These are phyloP conservation scores for Phylloporus sp. DNA, from an alignment of 768 basidiomycete genomes.

Conservation along the genomic window DNA sequence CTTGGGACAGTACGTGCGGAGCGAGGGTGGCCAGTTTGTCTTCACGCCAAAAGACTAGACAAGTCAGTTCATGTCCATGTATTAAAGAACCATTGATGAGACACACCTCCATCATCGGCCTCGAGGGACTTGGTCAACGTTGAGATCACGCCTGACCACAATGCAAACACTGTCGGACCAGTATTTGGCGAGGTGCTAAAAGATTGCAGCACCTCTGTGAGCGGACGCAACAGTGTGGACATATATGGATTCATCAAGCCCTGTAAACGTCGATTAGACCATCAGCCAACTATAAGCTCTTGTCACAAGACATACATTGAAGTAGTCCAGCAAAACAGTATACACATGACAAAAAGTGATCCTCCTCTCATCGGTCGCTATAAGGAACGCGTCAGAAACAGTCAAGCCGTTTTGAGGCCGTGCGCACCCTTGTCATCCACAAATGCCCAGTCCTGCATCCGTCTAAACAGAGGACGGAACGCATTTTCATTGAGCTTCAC, in stretches of 20 bases:
- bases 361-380: slow-evolving; percentile 44
- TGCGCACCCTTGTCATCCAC: slow-evolving; percentile 46
- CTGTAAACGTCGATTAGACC: slow-evolving; percentile 34
- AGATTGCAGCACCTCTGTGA: slow-evolving; percentile 56
- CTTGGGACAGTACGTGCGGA: slow-evolving; percentile 60
- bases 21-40: slow-evolving; percentile 67
- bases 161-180: slow-evolving; percentile 31
- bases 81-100: background rate
- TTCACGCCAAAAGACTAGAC: slow-evolving; percentile 83
- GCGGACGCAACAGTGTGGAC: slow-evolving; percentile 66
- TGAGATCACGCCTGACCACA: slow-evolving; percentile 64
- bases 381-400: background rate
- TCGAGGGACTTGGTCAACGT: slow-evolving; percentile 66
- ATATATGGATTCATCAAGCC: slow-evolving; percentile 90
- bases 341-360: slow-evolving; percentile 76
- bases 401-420: background rate
- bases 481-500: slow-evolving; percentile 89
- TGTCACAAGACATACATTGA: slow-evolving; percentile 58
- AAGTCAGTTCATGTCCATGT: background rate
- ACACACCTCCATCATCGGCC: slow-evolving; percentile 77
- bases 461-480: slow-evolving; percentile 89
- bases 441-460: slow-evolving; percentile 94
- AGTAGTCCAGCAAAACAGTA: slow-evolving; percentile 71
- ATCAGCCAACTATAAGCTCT: background rate
- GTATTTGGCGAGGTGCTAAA: slow-evolving; percentile 34